Conservation (phyloP, 208 protist species). For the Wallacemonas sp. region DNA sequence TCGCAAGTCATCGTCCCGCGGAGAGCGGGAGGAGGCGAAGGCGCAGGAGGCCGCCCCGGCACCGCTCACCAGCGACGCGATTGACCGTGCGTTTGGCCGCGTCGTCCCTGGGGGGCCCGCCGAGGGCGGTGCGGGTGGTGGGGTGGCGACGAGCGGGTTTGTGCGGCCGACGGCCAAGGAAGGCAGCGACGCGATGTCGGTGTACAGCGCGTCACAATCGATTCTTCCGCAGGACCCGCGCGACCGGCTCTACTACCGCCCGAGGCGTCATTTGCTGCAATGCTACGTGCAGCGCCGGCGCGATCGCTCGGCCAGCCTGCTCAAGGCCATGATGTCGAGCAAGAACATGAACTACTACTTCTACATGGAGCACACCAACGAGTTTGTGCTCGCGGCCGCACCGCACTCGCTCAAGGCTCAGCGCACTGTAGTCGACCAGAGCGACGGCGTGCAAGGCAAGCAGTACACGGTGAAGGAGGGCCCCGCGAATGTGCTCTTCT, state of each 20-base stretch:
- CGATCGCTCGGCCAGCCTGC: constrained; percentile 15
- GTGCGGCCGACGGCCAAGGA: constrained; percentile 41
- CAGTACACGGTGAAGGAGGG: constrained; percentile 29
- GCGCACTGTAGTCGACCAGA: constrained; percentile 29
- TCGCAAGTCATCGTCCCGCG: constrained; percentile 8
- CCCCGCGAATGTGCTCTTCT: constrained; percentile 34
- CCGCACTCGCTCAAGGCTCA: constrained; percentile 16
- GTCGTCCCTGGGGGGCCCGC: constrained; percentile 2
- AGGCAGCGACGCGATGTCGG: constrained; percentile 39
- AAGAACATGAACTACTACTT: constrained; percentile 35
- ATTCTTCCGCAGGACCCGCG: constrained; percentile 44
- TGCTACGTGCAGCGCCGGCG: constrained; percentile 44
- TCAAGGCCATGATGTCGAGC: constrained; percentile 21
- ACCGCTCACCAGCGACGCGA: not conserved
- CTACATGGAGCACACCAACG: constrained; percentile 42
- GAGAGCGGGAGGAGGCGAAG: not conserved
- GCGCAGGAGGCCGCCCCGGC: not conserved
- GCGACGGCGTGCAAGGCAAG: constrained; percentile 28
- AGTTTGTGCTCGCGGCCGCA: constrained; percentile 42
- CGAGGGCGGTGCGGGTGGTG: not conserved
- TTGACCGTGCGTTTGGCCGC: constrained; percentile 17
- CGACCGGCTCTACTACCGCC: constrained; percentile 53
- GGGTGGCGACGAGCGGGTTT: not conserved
- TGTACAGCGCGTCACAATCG: constrained; percentile 54
- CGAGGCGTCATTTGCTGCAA: constrained; percentile 42